Conservation (phyloP, 2,329 filamentous ascomycete genomes). For the Fonsecaea nubica region DNA sequence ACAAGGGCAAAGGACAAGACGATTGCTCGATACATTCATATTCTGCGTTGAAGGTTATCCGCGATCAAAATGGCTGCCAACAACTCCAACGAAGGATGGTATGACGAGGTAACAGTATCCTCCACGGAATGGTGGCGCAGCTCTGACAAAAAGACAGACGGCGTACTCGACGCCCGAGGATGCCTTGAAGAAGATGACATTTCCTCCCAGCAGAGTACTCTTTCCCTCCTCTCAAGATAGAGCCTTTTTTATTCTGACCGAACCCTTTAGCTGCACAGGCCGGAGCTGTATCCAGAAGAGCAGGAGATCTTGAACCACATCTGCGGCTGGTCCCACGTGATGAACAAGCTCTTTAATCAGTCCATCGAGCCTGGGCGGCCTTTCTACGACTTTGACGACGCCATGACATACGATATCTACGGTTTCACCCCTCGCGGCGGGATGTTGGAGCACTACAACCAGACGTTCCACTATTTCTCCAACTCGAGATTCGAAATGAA, state of each 20-base stretch:
- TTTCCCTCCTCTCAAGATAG: too few relatives aligned
- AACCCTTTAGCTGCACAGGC: conserved; percentile 7
- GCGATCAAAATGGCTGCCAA: too few relatives aligned
- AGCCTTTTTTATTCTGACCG: too few relatives aligned
- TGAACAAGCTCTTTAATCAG: conserved; percentile 13
- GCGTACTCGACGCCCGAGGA: conserved; percentile 12
- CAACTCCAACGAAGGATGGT: too few relatives aligned
- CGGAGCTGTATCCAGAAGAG: conserved; percentile 8
- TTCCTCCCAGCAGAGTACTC: neutral
- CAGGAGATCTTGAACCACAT: conserved; percentile 18
- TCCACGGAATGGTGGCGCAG: neutral
- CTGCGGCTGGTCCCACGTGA: conserved; percentile 7
- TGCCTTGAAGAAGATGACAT: conserved; percentile 13
- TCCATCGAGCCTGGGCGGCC: conserved; percentile 11
- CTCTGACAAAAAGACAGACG: neutral
- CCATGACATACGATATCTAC: conserved; percentile 13
- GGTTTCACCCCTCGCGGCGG: conserved; percentile 12
- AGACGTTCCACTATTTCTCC: conserved; percentile 12
- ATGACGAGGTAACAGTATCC: neutral
- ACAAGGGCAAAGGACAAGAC: too few relatives aligned
- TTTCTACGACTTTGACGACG: conserved; percentile 17
- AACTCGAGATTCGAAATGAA: conserved; percentile 13
- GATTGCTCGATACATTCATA: too few relatives aligned
- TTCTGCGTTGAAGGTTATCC: too few relatives aligned
- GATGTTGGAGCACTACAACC: conserved; percentile 12